Base-by-base conservation (phyloP, 805 yeast species). In the Zygoascus bituminiphila region DNA sequence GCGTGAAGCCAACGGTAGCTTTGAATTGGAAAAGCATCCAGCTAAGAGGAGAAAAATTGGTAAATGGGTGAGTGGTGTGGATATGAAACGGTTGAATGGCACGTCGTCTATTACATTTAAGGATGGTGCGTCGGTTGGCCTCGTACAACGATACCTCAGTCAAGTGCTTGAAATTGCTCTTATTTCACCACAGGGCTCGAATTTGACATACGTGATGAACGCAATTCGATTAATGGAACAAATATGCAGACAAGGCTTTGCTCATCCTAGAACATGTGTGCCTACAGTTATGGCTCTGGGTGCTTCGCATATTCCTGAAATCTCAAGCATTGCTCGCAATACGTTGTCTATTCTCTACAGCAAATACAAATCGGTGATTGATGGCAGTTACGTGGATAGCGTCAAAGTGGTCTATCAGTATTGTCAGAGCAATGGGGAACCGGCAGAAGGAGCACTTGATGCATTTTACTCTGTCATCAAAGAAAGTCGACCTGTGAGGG, bases 91-190 rank as follows among this genome's bases (percentile, higher is more conserved):
- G 0, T 76, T 82, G 54, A 79, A 78, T 55, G 87, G 85, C 0
- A 68, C 69, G 35, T 67, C 78, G 0, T 63, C 69, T 33, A 64
- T 73, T 1, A 72, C 76, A 44, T 66, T 74, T 22, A 75, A 71
- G 57, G 93, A 85, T 58, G 84, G 88, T 12, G 78, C 86, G 0
- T 82, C 93, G 60, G 76, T 91, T 0, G 81, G 84, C 0, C 56
- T 88, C 9, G 81, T 79, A 3, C 87, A 85, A 47, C 65, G 87
- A 33, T 85, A 80, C 57, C 62, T 81, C 45, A 29, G 20, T 3
- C 25, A 65, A 2, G 71, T 83, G 4, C 63, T 84, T 21, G 63
- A 67, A 2, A 61, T 78, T 15, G 77, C 87, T 47, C 52, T 79
- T 0, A 55, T 60, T 2, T 73, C 73, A 31, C 74, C 76, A 25